phyloP scores from a whole-genome alignment of 208 protist genomes.

The Trypanosoma congolense region DNA sequence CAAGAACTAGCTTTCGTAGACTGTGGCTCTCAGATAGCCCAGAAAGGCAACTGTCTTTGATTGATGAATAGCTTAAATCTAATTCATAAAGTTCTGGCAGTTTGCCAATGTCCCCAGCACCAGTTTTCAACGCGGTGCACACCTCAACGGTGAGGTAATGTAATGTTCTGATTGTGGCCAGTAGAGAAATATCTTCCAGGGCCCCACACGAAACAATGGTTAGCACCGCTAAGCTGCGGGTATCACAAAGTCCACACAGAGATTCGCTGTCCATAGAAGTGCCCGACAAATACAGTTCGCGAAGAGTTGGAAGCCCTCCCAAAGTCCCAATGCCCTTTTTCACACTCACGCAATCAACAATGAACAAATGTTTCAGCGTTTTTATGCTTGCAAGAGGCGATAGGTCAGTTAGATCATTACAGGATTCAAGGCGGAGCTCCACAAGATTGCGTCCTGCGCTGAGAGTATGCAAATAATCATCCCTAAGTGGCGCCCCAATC shows the following conservation, averaged over 20 bases:
- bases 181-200: not conserved
- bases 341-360: not conserved
- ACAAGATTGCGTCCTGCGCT: not conserved
- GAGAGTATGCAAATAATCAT: not conserved
- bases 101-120: conserved; percentile 4
- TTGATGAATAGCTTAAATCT: conserved; percentile 14
- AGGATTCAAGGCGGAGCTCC: not conserved
- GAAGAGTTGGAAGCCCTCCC: not conserved
- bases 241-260: not conserved
- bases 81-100: conserved; percentile 22
- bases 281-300: conserved; percentile 5
- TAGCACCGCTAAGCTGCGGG: not conserved
- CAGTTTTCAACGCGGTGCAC: not conserved
- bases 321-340: conserved; percentile 1
- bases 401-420: not conserved
- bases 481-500: not conserved
- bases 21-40: conserved; percentile 1
- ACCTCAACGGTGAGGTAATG: not conserved
- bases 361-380: not conserved
- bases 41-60: conserved; percentile 7
- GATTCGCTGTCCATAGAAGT: not conserved
- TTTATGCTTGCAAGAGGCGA: not conserved
- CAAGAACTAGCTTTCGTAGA: conserved; percentile 9
- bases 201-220: not conserved
- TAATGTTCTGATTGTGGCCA: not conserved